phyloP scores from a whole-genome alignment of 345 rosid species.

The Citrus inodora region DNA sequence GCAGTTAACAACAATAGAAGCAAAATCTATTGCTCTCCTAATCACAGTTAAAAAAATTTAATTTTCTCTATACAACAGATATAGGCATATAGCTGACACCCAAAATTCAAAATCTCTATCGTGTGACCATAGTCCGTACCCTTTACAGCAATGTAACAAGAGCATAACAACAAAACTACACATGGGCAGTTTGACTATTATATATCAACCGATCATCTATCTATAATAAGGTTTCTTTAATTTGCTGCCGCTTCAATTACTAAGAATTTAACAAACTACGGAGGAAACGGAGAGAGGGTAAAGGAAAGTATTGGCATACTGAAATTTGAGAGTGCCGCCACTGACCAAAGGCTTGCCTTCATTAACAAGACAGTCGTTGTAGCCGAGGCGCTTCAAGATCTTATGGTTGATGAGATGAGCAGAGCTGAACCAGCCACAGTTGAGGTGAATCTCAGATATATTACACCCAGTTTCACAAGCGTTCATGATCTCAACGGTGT shows the following conservation, averaged over 20 bases:
- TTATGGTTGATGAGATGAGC: constrained; percentile 68
- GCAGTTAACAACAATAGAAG: not conserved
- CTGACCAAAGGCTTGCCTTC: constrained; percentile 62
- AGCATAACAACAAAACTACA: constrained; percentile 9
- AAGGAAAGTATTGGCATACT: constrained; percentile 69
- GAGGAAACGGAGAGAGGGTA: constrained; percentile 74
- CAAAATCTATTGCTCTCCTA: not conserved
- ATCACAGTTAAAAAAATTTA: not conserved
- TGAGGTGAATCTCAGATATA: constrained; percentile 62
- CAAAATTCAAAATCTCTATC: too few species aligned
- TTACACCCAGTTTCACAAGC: constrained; percentile 63
- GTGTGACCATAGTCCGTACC: too few species aligned
- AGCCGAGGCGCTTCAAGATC: constrained; percentile 71
- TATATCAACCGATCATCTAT: not conserved
- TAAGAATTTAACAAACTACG: constrained; percentile 39
- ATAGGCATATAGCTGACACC: too few species aligned
- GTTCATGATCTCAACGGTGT: constrained; percentile 74
- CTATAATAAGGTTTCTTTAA: not conserved
- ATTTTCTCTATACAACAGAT: too few species aligned
- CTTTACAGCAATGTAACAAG: not conserved
- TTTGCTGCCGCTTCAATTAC: not conserved
- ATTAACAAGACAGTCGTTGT: constrained; percentile 86
- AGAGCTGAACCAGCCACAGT: constrained; percentile 94
- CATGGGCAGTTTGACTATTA: not conserved
- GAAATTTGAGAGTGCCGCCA: constrained; percentile 62